Percentiles rank a stretch among this genome's conserved stretches.
phyloP scores from a whole-genome alignment of 768 basidiomycete species.

The Tremella yokohamensis region DNA sequence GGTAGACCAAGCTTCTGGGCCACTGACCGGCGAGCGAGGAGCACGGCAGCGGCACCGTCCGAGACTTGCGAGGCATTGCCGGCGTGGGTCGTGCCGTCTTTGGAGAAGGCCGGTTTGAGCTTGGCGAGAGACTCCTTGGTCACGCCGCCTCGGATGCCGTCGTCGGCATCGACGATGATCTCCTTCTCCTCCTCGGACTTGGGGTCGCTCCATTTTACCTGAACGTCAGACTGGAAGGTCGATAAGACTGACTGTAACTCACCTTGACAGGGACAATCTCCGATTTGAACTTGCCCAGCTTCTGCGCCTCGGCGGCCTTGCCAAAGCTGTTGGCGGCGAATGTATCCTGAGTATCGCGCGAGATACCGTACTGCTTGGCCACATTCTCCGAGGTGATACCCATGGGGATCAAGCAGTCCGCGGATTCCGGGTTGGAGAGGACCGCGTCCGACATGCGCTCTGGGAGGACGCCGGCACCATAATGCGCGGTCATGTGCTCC shows the following conservation, averaged over 20 bases:
- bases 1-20: constrained; percentile 74
- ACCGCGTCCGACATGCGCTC: constrained; percentile 56
- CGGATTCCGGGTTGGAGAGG: constrained; percentile 58
- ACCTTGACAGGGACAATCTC: constrained; percentile 84
- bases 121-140: constrained; percentile 70
- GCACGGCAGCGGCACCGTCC: constrained; percentile 82
- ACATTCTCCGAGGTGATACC: constrained; percentile 60
- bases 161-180: constrained; percentile 65
- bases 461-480: constrained; percentile 53
- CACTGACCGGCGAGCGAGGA: constrained; percentile 73
- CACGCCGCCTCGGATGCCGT: constrained; percentile 81
- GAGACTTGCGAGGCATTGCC: constrained; percentile 62
- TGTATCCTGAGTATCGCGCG: constrained; percentile 79
- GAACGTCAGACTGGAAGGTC: not conserved
- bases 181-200: constrained; percentile 59
- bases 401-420: constrained; percentile 66
- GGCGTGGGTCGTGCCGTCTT: constrained; percentile 55
- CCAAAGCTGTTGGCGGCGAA: constrained; percentile 84
- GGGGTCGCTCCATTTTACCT: constrained; percentile 55
- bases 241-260: constrained; percentile 8
- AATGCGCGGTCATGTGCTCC: constrained; percentile 54
- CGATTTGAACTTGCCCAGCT: constrained; percentile 69
- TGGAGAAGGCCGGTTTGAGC: constrained; percentile 76
- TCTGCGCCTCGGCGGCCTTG: constrained; percentile 65
- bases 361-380: constrained; percentile 56